Percentiles rank a stretch among this genome's conserved stretches.
Conservation (phyloP, 345 rosid species). For the Viola odorata region DNA sequence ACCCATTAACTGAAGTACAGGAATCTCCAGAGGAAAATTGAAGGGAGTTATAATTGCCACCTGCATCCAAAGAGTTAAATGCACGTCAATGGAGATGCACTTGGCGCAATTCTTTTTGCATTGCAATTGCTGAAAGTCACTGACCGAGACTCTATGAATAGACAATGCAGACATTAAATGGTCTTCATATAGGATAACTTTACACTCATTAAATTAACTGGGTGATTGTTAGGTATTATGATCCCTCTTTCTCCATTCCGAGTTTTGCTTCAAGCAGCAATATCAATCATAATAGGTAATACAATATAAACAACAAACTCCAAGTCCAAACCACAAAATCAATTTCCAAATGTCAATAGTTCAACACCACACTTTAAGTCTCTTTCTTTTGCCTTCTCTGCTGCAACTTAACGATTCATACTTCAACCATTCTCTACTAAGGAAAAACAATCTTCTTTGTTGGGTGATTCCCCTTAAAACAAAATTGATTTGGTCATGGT, state of each 20-base stretch:
- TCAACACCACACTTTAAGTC: too few species aligned
- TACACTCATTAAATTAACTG: not conserved
- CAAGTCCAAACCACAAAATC: too few species aligned
- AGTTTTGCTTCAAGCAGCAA: too few species aligned
- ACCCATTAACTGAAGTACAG: slow-evolving; percentile 94
- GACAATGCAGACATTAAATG: not conserved
- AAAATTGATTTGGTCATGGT: not conserved
- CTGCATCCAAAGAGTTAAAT: slow-evolving; percentile 32
- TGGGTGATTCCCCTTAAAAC: too few species aligned
- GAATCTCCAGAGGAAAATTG: slow-evolving; percentile 97
- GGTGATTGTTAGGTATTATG: not conserved
- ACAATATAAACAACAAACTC: not conserved
- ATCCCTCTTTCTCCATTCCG: not conserved
- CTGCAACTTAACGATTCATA: too few species aligned
- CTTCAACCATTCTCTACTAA: too few species aligned
- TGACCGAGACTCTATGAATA: too few species aligned
- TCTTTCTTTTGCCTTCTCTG: too few species aligned
- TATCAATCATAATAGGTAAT: too few species aligned
- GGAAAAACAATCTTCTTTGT: too few species aligned
- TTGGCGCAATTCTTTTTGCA: not conserved
- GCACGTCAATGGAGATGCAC: not conserved
- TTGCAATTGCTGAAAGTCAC: too few species aligned
- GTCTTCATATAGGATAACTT: not conserved
- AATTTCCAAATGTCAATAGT: too few species aligned
- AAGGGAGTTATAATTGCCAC: slow-evolving; percentile 94